Evolutionary conservation across 163 green algal genomes (phyloP).

Genomic region (Scenedesmus sp.): DNA sequence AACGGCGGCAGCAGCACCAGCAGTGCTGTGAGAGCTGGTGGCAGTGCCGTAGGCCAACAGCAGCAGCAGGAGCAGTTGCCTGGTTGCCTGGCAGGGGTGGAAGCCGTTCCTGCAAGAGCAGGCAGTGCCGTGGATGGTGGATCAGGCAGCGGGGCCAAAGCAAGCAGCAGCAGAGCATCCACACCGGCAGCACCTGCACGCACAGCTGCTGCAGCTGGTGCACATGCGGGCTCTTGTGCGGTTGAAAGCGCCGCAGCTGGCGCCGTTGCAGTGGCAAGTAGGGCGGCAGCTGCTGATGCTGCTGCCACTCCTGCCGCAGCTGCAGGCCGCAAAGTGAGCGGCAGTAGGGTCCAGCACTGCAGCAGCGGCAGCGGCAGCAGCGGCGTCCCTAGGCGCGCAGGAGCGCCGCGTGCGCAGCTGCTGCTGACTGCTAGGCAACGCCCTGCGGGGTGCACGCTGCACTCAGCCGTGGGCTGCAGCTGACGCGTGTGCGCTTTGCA

Average conservation of each 20-base stretch:
- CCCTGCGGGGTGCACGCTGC: not conserved
- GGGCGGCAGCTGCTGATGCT: not conserved
- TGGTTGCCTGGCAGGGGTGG: not conserved
- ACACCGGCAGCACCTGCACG: not conserved
- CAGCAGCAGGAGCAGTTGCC: not conserved
- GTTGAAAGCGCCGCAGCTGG: not conserved
- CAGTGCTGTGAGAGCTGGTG: not conserved
- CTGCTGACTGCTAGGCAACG: not conserved
- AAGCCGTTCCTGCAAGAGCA: not conserved
- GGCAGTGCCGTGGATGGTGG: not conserved
- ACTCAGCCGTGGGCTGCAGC: not conserved
- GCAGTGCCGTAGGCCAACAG: not conserved
- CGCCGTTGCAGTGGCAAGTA: not conserved
- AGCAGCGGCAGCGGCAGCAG: not conserved
- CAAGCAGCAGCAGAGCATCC: not conserved
- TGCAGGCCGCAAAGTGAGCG: not conserved
- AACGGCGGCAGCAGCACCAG: not conserved
- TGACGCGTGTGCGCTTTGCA: not conserved
- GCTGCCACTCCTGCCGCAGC: no score
- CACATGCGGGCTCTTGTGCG: no score
- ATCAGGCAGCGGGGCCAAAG: not conserved
- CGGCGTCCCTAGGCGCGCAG: no score
- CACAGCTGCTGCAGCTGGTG: not conserved
- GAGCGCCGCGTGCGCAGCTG: not conserved
- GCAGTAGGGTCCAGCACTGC: not conserved